phyloP scores from a whole-genome alignment of 768 basidiomycete genomes.

The Terana coerulea region DNA sequence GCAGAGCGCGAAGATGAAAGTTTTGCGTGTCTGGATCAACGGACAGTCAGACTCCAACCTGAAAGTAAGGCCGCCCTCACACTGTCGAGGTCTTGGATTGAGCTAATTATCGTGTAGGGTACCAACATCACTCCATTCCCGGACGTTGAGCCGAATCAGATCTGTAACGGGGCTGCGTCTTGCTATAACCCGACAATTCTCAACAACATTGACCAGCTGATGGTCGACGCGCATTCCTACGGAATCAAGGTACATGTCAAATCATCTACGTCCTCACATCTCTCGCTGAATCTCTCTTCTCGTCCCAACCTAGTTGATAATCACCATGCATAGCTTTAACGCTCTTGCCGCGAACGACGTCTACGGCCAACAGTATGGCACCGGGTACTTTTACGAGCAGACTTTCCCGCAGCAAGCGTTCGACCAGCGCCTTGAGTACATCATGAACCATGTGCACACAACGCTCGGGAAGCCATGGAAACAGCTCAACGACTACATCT shows the following conservation, averaged over 20 bases:
- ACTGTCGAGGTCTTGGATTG: neutral
- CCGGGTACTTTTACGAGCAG: conserved; percentile 32
- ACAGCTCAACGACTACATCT: conserved; percentile 33
- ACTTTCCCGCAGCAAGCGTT: conserved; percentile 25
- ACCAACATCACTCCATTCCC: conserved; percentile 26
- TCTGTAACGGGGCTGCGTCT: conserved; percentile 24
- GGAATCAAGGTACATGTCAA: conserved; percentile 25
- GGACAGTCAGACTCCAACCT: conserved; percentile 16
- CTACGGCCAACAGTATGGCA: conserved; percentile 31
- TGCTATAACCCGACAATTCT: conserved; percentile 35
- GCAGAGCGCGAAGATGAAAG: conserved; percentile 23
- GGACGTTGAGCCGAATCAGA: conserved; percentile 31
- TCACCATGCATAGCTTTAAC: conserved; percentile 28
- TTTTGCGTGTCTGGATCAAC: conserved; percentile 23
- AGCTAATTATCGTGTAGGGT: conserved; percentile 10
- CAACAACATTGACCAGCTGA: conserved; percentile 34
- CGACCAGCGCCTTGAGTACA: conserved; percentile 34
- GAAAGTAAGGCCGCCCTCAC: conserved; percentile 12
- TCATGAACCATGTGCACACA: conserved; percentile 36
- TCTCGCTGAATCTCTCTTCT: no score
- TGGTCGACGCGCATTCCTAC: conserved; percentile 33
- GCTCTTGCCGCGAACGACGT: conserved; percentile 31
- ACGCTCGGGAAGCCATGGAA: conserved; percentile 36
- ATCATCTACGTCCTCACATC: no score
- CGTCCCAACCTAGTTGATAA: conserved; percentile 12